Evolutionary conservation across 257 asterid genomes (phyloP), one percentile per base, ranked within the genome.

Genomic region (Lycium ferocissimum): DNA sequence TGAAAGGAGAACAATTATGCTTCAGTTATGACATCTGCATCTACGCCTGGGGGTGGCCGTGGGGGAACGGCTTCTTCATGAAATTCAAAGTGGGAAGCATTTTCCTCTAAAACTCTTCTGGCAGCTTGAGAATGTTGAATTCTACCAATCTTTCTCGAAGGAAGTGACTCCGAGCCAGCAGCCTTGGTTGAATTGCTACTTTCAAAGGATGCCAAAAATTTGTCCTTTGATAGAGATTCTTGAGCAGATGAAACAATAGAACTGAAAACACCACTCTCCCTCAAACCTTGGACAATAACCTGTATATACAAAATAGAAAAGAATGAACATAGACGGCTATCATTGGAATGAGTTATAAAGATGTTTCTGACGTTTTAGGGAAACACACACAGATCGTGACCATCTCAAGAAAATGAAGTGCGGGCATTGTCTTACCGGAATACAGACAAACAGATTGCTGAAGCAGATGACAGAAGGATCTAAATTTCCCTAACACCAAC

Each of bases 211-310:
- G 93, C 92, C 84, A 93, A 87, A 88, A 93, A 90, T 79, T 89
- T 92, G 87, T 93, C 97, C 87, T 89, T 94, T 0, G 95, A 86
- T 82, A 88, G 63, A 51, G 94, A 87, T 81, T 89, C 88, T 86
- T 91, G 92, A 15, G 92, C 92, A 9, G 98, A 90, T 84, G 92
- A 89, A 80, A 96, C 87, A 79, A 95, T 81, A 22, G 98, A 88
- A 85, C 84, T 92, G 70, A 96, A 93, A 78, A 95, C 87, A 65
- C 97, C 97, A 47, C 98, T 90, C 83, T 95, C 99, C 86, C 95
- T 90, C 90, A 96, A 87, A 33, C 98, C 94, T 91, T 96, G 98
- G 90, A 96, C 90, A 86, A 96, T 94, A 14, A 91, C 91, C 99
- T 96, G 94, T 79, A 87, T 53, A 37, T 7, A 14, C 33, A 54